Evolutionary conservation across 2,329 filamentous ascomycete species (phyloP).

Genomic region (Penicillium fuscoglaucum): DNA sequence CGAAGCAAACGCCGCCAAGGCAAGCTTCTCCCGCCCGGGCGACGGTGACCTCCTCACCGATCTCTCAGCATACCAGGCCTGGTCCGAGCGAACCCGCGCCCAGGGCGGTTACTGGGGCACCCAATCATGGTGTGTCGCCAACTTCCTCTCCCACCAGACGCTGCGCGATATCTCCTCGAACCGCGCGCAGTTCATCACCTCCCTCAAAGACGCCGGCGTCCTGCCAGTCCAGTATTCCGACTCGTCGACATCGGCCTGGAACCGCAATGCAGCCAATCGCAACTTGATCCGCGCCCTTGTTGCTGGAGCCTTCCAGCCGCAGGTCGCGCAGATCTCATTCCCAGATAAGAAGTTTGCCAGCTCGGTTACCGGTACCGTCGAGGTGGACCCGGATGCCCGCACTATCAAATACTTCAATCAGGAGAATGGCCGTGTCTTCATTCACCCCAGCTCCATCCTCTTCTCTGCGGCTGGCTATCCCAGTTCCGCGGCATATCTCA

Average conservation of each 20-base stretch:
- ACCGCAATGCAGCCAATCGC: conserved; percentile 38
- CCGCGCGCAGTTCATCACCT: conserved; percentile 78
- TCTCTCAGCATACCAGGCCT: conserved; percentile 78
- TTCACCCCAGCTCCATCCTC: conserved; percentile 84
- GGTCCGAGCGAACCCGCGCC: conserved; percentile 66
- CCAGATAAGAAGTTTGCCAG: conserved; percentile 94
- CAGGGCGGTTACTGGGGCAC: conserved; percentile 44
- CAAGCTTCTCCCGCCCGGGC: conserved; percentile 65
- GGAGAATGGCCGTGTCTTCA: conserved; percentile 83
- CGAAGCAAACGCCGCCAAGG: conserved; percentile 72
- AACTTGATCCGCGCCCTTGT: conserved; percentile 67
- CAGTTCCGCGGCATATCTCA: conserved; percentile 73
- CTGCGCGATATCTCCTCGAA: conserved; percentile 87
- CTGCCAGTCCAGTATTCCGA: conserved; percentile 55
- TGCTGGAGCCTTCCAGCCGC: conserved; percentile 75
- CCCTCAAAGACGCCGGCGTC: conserved; percentile 83
- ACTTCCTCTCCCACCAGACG: conserved; percentile 80
- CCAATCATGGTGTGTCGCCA: conserved; percentile 75
- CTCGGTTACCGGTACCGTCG: conserved; percentile 83
- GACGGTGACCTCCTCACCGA: conserved; percentile 91
- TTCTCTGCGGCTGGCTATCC: conserved; percentile 81
- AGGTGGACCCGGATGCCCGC: conserved; percentile 86
- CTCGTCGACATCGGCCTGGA: conserved; percentile 25
- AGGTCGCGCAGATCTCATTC: conserved; percentile 87
- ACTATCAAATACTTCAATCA: conserved; percentile 92